Conservation (phyloP, 257 asterid species). For the Ocimum tenuiflorum region DNA sequence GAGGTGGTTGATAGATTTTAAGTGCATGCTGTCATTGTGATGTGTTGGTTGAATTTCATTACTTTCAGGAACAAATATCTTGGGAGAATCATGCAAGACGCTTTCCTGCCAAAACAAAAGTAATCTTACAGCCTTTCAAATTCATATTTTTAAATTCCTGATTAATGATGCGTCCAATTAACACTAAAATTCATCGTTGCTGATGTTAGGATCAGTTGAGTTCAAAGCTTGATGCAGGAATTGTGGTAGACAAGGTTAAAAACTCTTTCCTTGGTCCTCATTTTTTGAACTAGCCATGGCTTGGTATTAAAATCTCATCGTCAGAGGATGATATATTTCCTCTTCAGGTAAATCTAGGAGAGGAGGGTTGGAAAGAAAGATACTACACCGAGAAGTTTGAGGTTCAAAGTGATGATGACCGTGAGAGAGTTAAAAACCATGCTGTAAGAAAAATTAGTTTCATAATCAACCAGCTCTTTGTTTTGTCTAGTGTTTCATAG, state of each 20-base stretch:
- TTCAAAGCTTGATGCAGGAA: slow-evolving; percentile 8
- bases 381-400: slow-evolving; percentile 50
- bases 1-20: not conserved
- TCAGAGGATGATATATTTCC: slow-evolving; percentile 11
- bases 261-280: slow-evolving; percentile 7
- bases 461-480: not conserved
- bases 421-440: slow-evolving; percentile 26
- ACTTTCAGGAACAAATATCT: slow-evolving; percentile 27
- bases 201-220: slow-evolving; percentile 24
- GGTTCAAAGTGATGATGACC: slow-evolving; percentile 32
- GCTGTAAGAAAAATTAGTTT: slow-evolving; percentile 35
- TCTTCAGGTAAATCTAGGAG: slow-evolving; percentile 53
- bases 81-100: slow-evolving; percentile 8
- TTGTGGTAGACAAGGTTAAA: slow-evolving; percentile 41
- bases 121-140: slow-evolving; percentile 1
- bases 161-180: slow-evolving; percentile 11
- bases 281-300: not conserved
- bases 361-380: slow-evolving; percentile 60
- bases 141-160: slow-evolving; percentile 1
- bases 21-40: slow-evolving; percentile 4
- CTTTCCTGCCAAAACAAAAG: slow-evolving; percentile 19
- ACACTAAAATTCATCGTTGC: slow-evolving; percentile 9
- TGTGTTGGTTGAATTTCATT: not conserved
- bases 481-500: not conserved
- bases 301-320: not conserved